Evolutionary conservation across 2,329 filamentous ascomycete species (phyloP).

Genomic region (Ascochyta pisi): DNA sequence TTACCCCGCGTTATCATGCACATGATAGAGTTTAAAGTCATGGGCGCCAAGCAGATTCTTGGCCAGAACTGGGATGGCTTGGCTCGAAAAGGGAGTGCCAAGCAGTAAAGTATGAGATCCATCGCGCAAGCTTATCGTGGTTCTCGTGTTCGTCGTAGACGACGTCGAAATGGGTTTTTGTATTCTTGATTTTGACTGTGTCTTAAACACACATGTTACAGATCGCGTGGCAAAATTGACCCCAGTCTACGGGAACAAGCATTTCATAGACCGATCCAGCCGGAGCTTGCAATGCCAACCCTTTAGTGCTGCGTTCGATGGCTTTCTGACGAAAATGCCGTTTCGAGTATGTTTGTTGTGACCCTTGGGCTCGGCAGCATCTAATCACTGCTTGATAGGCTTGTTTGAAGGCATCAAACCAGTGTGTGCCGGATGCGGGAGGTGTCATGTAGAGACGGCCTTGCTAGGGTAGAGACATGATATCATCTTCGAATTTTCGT

Average conservation of each 20-base stretch:
- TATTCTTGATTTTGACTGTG: background rate
- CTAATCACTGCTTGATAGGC: background rate
- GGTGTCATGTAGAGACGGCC: background rate
- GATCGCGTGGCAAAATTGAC: background rate
- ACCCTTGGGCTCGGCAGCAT: background rate
- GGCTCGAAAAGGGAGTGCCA: conserved; percentile 11
- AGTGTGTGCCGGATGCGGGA: background rate
- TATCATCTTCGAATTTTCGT: background rate
- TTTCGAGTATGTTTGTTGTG: conserved; percentile 29
- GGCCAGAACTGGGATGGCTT: conserved; percentile 4
- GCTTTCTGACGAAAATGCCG: conserved; percentile 28
- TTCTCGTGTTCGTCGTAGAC: background rate
- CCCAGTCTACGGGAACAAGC: conserved; percentile 19
- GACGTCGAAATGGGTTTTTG: background rate
- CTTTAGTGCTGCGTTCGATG: conserved; percentile 46
- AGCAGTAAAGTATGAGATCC: conserved; percentile 8
- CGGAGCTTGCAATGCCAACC: conserved; percentile 44
- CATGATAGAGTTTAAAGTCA: background rate
- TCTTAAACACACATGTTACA: background rate
- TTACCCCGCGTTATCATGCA: conserved; percentile 15
- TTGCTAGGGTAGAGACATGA: background rate
- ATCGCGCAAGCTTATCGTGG: conserved; percentile 1
- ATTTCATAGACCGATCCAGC: conserved; percentile 28
- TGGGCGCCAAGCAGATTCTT: conserved; percentile 6
- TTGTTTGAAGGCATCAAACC: background rate